phyloP scores from a whole-genome alignment of 2,329 filamentous ascomycete species.

The Fragosphaeria purpurea region DNA sequence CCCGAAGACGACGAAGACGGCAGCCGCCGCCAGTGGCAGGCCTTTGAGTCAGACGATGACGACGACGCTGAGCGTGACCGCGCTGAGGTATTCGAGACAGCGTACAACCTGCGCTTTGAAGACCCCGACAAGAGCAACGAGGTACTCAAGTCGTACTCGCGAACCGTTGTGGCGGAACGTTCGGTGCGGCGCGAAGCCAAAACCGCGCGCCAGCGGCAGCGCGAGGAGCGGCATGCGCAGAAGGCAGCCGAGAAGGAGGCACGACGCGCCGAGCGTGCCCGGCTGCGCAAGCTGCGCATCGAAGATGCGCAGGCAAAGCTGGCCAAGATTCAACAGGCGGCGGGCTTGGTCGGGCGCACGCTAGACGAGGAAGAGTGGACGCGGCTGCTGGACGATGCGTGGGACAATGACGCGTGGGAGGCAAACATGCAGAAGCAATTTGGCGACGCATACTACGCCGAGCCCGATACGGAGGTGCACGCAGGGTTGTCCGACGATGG shows the following conservation, averaged over 20 bases:
- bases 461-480: conserved; percentile 53
- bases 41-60: conserved; percentile 89
- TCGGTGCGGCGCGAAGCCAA: conserved; percentile 79
- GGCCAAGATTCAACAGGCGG: conserved; percentile 78
- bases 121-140: conserved; percentile 83
- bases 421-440: conserved; percentile 81
- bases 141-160: conserved; percentile 75
- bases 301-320: conserved; percentile 86
- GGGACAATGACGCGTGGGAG: conserved; percentile 86
- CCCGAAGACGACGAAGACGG: conserved; percentile 38
- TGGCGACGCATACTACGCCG: conserved; percentile 81
- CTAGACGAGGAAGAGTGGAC: conserved; percentile 71
- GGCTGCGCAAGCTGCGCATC: conserved; percentile 77
- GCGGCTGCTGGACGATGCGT: conserved; percentile 74
- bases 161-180: conserved; percentile 71
- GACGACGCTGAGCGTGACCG: conserved; percentile 61
- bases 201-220: conserved; percentile 63
- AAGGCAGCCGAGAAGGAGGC: conserved; percentile 71
- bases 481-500: conserved; percentile 36
- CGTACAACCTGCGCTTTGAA: conserved; percentile 94
- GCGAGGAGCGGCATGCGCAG: conserved; percentile 66
- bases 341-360: conserved; percentile 60
- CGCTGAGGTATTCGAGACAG: conserved; percentile 81
- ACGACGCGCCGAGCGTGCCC: conserved; percentile 69
- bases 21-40: conserved; percentile 53